phyloP scores from a whole-genome alignment of 1,139 yeast genomes.

The Taphrina deformans region DNA sequence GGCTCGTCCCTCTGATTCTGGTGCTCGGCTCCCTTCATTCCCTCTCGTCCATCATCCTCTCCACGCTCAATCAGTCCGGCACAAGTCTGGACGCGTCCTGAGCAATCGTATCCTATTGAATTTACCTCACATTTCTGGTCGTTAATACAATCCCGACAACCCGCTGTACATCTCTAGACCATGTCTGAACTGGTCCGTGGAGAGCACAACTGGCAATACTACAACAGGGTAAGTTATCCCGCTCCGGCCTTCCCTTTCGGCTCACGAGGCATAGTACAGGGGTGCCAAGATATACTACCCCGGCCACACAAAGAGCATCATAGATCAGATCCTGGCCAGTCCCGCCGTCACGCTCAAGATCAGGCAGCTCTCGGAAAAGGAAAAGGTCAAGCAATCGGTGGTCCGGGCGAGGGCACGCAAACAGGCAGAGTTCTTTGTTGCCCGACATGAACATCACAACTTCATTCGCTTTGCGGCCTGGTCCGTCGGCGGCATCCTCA shows the following conservation, averaged over 20 bases:
- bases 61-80: too few species aligned
- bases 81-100: too few species aligned
- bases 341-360: conserved; percentile 44
- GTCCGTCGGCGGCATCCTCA: conserved; percentile 48
- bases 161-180: too few species aligned
- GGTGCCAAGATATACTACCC: conserved; percentile 47
- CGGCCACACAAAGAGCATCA: conserved; percentile 45
- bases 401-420: conserved; percentile 41
- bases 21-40: too few species aligned
- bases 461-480: conserved; percentile 46
- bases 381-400: conserved; percentile 44
- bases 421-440: conserved; percentile 46
- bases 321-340: conserved; percentile 43
- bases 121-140: too few species aligned
- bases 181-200: conserved; percentile 20
- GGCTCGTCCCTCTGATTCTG: too few species aligned
- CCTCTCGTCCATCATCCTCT: too few species aligned
- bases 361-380: conserved; percentile 43
- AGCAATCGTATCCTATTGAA: too few species aligned
- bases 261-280: not conserved
- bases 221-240: not conserved
- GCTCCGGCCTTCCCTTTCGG: not conserved
- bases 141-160: not conserved
- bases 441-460: conserved; percentile 45
- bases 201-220: conserved; percentile 16